Evolutionary conservation across 805 yeast species (phyloP).

Genomic region (Wickerhamomyces ciferrii): DNA sequence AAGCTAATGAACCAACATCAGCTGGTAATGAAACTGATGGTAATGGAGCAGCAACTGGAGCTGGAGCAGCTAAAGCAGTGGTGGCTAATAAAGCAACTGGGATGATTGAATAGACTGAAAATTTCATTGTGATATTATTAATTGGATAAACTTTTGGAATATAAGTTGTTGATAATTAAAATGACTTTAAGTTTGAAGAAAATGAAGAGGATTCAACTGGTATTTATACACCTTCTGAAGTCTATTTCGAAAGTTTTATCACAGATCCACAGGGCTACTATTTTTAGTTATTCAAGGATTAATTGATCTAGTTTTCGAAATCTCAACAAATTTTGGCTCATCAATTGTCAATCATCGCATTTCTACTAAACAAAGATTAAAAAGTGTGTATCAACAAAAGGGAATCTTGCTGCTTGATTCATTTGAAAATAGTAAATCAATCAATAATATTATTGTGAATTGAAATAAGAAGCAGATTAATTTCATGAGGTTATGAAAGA

Average conservation of each 20-base stretch:
- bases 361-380: neutral
- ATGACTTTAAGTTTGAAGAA: neutral
- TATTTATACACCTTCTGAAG: neutral
- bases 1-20: constrained; percentile 1
- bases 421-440: neutral
- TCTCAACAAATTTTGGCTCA: neutral
- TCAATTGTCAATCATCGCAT: neutral
- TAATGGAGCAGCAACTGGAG: constrained; percentile 3
- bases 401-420: neutral
- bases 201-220: neutral
- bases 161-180: neutral
- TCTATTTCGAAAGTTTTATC: too few relatives aligned
- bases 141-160: neutral
- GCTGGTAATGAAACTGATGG: constrained; percentile 4
- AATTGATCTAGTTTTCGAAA: neutral
- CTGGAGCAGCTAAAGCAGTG: constrained; percentile 7
- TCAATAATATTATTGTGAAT: neutral
- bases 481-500: neutral
- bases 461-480: neutral
- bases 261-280: too few relatives aligned
- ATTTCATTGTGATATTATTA: neutral
- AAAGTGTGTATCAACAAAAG: neutral
- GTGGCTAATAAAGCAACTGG: constrained; percentile 9
- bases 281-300: neutral
- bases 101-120: neutral